Conservation (phyloP, 2,329 filamentous ascomycete species). For the Fusarium xyrophilum region DNA sequence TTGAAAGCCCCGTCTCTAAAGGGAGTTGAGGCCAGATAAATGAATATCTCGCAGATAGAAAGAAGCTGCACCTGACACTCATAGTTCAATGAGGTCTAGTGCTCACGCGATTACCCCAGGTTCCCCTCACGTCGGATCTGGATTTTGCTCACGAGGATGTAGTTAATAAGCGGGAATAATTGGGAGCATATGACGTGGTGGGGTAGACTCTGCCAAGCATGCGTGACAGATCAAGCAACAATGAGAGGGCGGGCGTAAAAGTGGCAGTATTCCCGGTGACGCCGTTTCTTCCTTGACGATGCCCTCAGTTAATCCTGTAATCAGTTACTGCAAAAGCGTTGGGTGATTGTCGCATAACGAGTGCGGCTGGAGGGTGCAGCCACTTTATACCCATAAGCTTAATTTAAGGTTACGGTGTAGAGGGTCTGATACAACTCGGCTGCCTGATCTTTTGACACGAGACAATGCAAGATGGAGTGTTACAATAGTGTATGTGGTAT, state of each 20-base stretch:
- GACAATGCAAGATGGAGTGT: background rate
- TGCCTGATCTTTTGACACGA: background rate
- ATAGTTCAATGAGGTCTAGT: background rate
- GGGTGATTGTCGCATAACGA: no score
- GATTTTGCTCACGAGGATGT: background rate
- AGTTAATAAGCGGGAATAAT: background rate
- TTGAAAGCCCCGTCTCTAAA: background rate
- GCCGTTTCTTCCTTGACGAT: background rate
- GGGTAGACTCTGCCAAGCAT: background rate
- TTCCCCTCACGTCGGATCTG: background rate
- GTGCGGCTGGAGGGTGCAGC: background rate
- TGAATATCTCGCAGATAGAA: background rate
- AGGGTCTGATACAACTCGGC: background rate
- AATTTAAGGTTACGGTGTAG: slow-evolving; percentile 14
- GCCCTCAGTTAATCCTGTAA: background rate
- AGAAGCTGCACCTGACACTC: no score
- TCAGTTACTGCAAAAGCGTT: rapidly evolving
- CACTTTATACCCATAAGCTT: slow-evolving; percentile 3
- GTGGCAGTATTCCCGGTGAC: background rate
- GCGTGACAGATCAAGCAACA: background rate
- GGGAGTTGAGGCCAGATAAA: background rate
- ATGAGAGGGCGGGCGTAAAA: background rate
- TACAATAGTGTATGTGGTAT: background rate
- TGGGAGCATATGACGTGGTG: background rate
- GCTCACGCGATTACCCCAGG: background rate